These are phyloP conservation scores for Buddleja alternifolia DNA, from an alignment of 257 asterid species.

Conservation along the genomic window DNA sequence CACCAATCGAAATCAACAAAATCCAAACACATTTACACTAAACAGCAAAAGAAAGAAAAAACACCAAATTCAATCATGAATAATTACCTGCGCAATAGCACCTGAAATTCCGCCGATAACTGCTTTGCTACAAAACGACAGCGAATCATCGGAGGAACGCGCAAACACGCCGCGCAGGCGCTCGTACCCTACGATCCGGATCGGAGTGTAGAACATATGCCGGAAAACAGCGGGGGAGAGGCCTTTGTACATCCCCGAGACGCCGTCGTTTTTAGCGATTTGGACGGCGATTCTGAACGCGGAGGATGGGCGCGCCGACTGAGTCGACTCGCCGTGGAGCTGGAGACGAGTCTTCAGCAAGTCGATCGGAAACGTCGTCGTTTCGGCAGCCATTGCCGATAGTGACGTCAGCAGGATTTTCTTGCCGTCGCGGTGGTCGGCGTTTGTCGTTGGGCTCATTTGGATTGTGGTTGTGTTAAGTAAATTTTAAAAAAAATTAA, in stretches of 20 bases:
- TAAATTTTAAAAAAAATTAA: too few species aligned
- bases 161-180: constrained; percentile 50
- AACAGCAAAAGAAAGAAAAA: neutral
- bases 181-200: constrained; percentile 79
- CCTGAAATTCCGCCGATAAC: constrained; percentile 78
- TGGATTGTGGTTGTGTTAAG: too few species aligned
- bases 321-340: constrained; percentile 67
- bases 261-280: constrained; percentile 58
- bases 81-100: constrained; percentile 80
- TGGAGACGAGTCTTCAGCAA: constrained; percentile 83
- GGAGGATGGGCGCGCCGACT: constrained; percentile 41
- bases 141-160: constrained; percentile 43
- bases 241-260: constrained; percentile 69
- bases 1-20: too few species aligned
- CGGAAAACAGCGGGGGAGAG: constrained; percentile 70
- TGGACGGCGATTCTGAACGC: constrained; percentile 50
- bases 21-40: neutral
- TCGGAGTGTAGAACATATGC: constrained; percentile 80
- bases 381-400: constrained; percentile 77
- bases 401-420: constrained; percentile 67
- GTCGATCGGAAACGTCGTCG: constrained; percentile 87
- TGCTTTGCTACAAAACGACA: constrained; percentile 60
- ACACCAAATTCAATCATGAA: neutral
- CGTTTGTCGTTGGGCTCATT: constrained; percentile 23
- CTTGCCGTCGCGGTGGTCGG: constrained; percentile 39